Conservation (phyloP, 805 yeast genomes). For the Wickerhamiella cacticola region DNA sequence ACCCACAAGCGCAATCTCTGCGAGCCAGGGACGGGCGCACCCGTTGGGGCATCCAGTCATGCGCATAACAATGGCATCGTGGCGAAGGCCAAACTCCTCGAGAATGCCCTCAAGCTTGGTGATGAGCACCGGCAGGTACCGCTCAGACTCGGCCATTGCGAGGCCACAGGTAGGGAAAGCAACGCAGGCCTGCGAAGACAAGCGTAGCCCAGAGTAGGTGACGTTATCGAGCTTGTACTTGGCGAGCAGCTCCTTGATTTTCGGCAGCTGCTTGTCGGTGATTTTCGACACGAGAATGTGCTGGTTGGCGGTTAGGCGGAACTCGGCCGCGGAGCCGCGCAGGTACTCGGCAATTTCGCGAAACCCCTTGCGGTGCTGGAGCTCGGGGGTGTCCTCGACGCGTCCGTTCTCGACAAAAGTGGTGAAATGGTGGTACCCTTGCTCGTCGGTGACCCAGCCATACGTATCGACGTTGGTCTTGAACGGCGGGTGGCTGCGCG, state of each 20-base stretch:
- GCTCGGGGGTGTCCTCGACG: constrained; percentile 81
- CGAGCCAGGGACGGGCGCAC: constrained; percentile 97
- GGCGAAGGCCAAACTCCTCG: constrained; percentile 86
- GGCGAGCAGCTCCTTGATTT: constrained; percentile 50
- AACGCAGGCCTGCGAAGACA: constrained; percentile 92
- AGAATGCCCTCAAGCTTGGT: constrained; percentile 72
- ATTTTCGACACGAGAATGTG: constrained; percentile 70
- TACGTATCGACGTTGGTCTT: constrained; percentile 81
- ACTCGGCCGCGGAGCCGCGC: constrained; percentile 49
- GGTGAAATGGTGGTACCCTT: constrained; percentile 78
- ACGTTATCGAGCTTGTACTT: constrained; percentile 75
- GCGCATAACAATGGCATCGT: constrained; percentile 89
- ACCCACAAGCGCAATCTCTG: constrained; percentile 91
- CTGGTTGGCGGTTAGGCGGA: constrained; percentile 92
- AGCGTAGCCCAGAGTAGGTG: constrained; percentile 68
- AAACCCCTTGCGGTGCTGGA: constrained; percentile 82
- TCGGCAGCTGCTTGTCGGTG: constrained; percentile 51
- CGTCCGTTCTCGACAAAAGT: constrained; percentile 94
- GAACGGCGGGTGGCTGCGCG: constrained; percentile 54
- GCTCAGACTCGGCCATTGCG: constrained; percentile 97
- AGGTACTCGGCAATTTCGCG: constrained; percentile 63
- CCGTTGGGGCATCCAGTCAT: constrained; percentile 99
- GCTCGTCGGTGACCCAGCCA: constrained; percentile 79
- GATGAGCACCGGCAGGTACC: constrained; percentile 74
- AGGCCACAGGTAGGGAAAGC: constrained; percentile 98